Base-by-base conservation (phyloP, 1,284 basidiomycete genomes). In the Ganoderma boninense region DNA sequence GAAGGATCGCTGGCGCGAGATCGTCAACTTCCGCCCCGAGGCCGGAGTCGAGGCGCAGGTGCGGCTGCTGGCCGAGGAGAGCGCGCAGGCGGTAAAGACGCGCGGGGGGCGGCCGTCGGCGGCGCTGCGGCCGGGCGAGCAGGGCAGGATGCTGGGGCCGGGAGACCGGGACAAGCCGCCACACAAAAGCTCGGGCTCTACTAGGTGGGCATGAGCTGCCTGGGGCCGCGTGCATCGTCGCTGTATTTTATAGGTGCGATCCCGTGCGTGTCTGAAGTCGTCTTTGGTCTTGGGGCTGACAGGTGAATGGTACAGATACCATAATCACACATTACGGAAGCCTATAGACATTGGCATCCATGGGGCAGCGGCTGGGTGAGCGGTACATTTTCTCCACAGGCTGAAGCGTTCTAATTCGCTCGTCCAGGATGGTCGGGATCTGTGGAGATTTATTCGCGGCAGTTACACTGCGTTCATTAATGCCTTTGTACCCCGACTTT, bases 1-100 rank as follows among this genome's bases (percentile, higher is more conserved):
- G 26, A 80, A 80, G 56, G 75, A 78, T 64, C 70, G 72, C 16
- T 87, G 87, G 87, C 74, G 72, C 65, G 60, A 76, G 40, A 79
- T 77, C 32, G 87, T 84, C 69, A 73, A 75, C 62, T 78, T 71
- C 70, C 66, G 66, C 0, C 35, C 66, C 8, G 68, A 52, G 62
- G 68, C 66, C 60, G 60, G 72, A 66, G 26, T 64, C 18, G 44
- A 63, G 56, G 68, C 59, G 38, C 59, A 44, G 32, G 68, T 52
- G 38, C 59, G 43, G 23, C 52, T 10, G 43, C 4, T 38, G 32
- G 10, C 49, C 49, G 13, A 10, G 10, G 23, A 26, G 49, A 26
- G 23, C 23, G 49, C 23, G 49, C 49, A 23, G 11, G 26, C 49
- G 23, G 49, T 38, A 23, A 64, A 38, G 32, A 13, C 65, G 32